These are phyloP conservation scores for Exutisphaerella laricina DNA, from an alignment of 2,329 filamentous ascomycete species.

Conservation along the genomic window DNA sequence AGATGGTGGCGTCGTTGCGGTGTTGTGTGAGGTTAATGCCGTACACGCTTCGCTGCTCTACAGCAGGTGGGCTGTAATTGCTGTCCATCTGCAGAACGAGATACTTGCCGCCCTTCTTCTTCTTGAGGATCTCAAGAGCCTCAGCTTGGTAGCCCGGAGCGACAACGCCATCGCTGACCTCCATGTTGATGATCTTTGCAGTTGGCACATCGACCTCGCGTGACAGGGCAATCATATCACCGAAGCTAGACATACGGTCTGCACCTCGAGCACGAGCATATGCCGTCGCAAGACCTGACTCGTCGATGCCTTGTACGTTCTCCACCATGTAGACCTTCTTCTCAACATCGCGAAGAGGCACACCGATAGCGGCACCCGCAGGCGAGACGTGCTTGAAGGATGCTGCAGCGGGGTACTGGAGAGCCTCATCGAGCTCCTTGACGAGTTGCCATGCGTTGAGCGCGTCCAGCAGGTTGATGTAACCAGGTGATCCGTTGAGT, in stretches of 20 bases:
- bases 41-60: slow-evolving; percentile 83
- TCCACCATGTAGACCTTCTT: slow-evolving; percentile 98
- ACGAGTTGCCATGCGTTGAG: slow-evolving; percentile 96
- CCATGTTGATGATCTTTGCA: slow-evolving; percentile 94
- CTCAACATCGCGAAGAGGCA: slow-evolving; percentile 79
- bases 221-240: slow-evolving; percentile 90
- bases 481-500: slow-evolving; percentile 80
- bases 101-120: slow-evolving; percentile 98
- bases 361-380: slow-evolving; percentile 88
- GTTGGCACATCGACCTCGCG: slow-evolving; percentile 87
- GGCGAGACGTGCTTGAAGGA: slow-evolving; percentile 99
- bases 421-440: slow-evolving; percentile 86
- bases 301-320: slow-evolving; percentile 83
- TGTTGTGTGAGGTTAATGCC: slow-evolving; percentile 83
- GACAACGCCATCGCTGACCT: slow-evolving; percentile 96
- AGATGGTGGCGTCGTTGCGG: slow-evolving; percentile 86
- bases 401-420: slow-evolving; percentile 83
- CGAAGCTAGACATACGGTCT: slow-evolving; percentile 98
- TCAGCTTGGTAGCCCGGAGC: slow-evolving; percentile 80
- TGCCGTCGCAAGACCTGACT: slow-evolving; percentile 80
- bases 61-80: slow-evolving; percentile 66
- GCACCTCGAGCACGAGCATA: slow-evolving; percentile 93
- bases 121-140: slow-evolving; percentile 83
- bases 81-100: slow-evolving; percentile 92
- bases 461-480: slow-evolving; percentile 94